These are phyloP conservation scores for Voacanga thouarsii DNA, from an alignment of 257 asterid species.

Conservation along the genomic window DNA sequence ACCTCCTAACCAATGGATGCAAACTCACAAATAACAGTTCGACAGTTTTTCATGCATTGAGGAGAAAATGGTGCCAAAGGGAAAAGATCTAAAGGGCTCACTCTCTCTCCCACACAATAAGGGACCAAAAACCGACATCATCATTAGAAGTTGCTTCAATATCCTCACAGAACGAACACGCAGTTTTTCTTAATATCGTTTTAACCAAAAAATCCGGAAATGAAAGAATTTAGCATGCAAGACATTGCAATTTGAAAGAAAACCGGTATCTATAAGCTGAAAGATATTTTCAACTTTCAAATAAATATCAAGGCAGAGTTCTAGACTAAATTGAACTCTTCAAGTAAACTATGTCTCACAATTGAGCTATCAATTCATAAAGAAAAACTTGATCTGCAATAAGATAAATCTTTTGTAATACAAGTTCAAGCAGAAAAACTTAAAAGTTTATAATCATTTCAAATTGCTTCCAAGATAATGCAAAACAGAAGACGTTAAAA, in stretches of 20 bases:
- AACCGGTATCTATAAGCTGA: background rate
- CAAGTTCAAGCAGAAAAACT: background rate
- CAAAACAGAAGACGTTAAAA: background rate
- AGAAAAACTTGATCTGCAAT: background rate
- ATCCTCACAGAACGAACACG: background rate
- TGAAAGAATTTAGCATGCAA: background rate
- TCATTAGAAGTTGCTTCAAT: background rate
- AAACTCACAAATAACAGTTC: background rate
- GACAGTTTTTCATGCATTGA: background rate
- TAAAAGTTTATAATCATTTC: background rate
- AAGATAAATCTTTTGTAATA: background rate
- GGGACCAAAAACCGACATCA: background rate
- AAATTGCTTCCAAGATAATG: background rate
- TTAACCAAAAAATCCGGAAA: too few species aligned
- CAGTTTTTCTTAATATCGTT: background rate
- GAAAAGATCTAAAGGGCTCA: background rate
- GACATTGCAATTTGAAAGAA: background rate
- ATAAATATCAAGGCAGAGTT: background rate
- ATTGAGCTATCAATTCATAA: background rate
- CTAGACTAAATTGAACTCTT: background rate
- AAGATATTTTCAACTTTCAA: background rate
- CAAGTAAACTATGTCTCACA: background rate
- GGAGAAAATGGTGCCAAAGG: background rate
- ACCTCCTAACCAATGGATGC: background rate
- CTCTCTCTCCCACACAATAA: background rate